Percentiles rank a stretch among this genome's conserved stretches.
Evolutionary conservation across 2,329 filamentous ascomycete species (phyloP).

Genomic region (Penicillium sp.): DNA sequence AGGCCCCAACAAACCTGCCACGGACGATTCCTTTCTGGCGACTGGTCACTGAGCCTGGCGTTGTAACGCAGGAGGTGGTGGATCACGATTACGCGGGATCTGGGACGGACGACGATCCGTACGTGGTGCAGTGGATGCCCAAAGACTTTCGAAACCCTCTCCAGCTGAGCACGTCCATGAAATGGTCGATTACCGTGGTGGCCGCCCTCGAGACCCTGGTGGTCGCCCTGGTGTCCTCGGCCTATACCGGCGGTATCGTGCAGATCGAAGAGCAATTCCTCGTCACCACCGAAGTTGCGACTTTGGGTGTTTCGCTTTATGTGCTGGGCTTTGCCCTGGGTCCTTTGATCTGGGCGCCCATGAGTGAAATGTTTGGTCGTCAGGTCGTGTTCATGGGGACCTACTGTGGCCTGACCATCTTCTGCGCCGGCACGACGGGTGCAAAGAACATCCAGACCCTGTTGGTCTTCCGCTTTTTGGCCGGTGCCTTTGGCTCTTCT

Average conservation of each 20-base stretch:
- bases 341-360: constrained; percentile 46
- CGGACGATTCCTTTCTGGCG: constrained; percentile 36
- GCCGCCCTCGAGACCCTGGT: constrained; percentile 43
- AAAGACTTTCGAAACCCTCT: constrained; percentile 46
- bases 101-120: constrained; percentile 45
- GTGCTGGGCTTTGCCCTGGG: constrained; percentile 48
- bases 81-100: constrained; percentile 36
- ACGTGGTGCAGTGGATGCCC: constrained; percentile 44
- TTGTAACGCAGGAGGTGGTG: constrained; percentile 35
- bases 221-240: constrained; percentile 44
- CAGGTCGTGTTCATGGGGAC: constrained; percentile 36
- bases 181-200: constrained; percentile 42
- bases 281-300: constrained; percentile 38
- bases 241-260: constrained; percentile 41
- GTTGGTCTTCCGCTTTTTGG: constrained; percentile 66
- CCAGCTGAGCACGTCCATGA: constrained; percentile 32
- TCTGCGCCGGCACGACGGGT: constrained; percentile 61
- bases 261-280: constrained; percentile 38
- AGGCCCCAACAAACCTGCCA: constrained; percentile 10
- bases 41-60: constrained; percentile 32
- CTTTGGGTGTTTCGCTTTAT: constrained; percentile 47
- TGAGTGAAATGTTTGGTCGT: constrained; percentile 40
- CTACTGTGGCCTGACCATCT: constrained; percentile 52
- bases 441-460: constrained; percentile 59
- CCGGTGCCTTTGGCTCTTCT: constrained; percentile 61